These are phyloP conservation scores for Penicillium sp. DNA, from an alignment of 2,329 filamentous ascomycete genomes.

Conservation along the genomic window DNA sequence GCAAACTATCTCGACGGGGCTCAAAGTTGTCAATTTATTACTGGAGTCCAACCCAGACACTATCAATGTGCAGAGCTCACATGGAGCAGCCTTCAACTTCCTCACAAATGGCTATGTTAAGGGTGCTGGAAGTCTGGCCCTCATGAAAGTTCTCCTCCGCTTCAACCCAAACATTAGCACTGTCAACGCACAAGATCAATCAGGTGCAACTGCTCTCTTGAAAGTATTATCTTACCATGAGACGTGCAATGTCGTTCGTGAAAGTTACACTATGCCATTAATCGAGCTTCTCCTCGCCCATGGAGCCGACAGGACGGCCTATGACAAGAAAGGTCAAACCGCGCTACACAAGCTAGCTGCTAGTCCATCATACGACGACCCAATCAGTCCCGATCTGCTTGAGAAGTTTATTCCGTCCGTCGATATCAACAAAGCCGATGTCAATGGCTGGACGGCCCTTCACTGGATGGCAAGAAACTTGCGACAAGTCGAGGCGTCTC, in stretches of 20 bases:
- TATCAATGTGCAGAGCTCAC: not conserved
- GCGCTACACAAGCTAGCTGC: not conserved
- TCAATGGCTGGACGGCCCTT: conserved; percentile 1
- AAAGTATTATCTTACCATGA: too few relatives aligned
- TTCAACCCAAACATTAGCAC: not conserved
- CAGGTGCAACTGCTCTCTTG: too few relatives aligned
- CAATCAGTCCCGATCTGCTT: not conserved
- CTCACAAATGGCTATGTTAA: not conserved
- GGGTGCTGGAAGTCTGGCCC: not conserved
- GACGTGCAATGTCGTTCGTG: too few relatives aligned
- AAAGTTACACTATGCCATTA: not conserved
- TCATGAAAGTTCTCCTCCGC: not conserved
- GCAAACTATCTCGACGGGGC: not conserved
- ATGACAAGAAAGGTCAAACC: not conserved
- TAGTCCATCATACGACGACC: not conserved
- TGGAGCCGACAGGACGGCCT: not conserved
- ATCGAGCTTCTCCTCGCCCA: not conserved
- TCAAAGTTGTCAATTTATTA: not conserved
- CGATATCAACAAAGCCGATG: conserved; percentile 3
- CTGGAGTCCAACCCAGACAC: not conserved
- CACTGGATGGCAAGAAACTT: conserved; percentile 2
- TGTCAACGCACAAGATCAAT: too few relatives aligned
- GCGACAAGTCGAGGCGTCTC: conserved; percentile 3
- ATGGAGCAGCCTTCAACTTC: not conserved
- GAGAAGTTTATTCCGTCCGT: not conserved